phyloP scores from a whole-genome alignment of 1,284 basidiomycete species.

The Ustilago crameri region DNA sequence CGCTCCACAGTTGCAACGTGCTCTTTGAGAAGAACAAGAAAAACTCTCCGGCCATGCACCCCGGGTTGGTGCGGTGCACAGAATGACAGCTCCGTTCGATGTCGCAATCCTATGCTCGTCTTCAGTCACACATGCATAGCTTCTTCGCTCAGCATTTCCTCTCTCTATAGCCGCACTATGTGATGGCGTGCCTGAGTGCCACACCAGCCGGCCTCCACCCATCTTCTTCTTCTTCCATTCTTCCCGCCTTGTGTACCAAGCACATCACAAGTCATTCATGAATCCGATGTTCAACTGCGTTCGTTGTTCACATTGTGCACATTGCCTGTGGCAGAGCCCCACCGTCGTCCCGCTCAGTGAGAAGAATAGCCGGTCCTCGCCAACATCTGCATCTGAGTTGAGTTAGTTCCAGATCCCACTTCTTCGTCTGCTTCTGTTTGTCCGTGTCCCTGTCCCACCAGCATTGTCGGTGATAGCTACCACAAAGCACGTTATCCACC shows the following conservation, averaged over 20 bases:
- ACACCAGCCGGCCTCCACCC: no score
- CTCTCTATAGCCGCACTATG: neutral
- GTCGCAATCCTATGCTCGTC: conserved; percentile 34
- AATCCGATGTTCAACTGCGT: no score
- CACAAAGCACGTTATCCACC: conserved; percentile 3
- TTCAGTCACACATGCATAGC: conserved; percentile 40
- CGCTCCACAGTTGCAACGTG: neutral
- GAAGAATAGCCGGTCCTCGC: no score
- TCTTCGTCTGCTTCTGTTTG: neutral
- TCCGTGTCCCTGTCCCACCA: neutral
- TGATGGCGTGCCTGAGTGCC: no score
- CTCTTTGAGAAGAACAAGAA: neutral
- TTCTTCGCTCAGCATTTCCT: neutral
- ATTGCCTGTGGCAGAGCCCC: no score
- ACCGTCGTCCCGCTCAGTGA: no score
- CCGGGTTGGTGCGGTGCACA: conserved; percentile 6
- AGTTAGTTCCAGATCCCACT: no score
- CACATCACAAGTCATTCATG: no score
- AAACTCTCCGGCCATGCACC: conserved; percentile 3
- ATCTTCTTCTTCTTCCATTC: no score
- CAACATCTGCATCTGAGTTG: no score
- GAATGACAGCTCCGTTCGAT: conserved; percentile 39
- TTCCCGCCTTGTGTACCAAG: no score
- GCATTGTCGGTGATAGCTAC: neutral
- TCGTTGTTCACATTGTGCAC: no score